These are phyloP conservation scores for Passalora sequoiae DNA, from an alignment of 2,329 filamentous ascomycete genomes.

Conservation along the genomic window DNA sequence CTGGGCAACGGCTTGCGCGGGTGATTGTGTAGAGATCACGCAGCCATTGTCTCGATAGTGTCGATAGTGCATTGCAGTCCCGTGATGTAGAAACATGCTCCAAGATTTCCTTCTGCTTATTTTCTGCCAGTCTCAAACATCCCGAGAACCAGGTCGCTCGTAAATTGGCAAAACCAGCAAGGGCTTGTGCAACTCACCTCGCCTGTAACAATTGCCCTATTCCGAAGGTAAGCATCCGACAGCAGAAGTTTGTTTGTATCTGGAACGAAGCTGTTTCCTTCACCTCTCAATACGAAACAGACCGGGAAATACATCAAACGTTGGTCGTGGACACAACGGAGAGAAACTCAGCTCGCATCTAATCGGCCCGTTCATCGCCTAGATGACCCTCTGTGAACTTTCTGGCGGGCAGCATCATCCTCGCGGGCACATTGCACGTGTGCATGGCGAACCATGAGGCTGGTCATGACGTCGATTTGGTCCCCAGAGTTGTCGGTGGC, in stretches of 20 bases:
- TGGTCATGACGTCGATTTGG: conserved; percentile 2
- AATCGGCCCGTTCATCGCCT: conserved; percentile 3
- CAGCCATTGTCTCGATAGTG: no score
- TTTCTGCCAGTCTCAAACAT: background rate
- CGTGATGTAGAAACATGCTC: background rate
- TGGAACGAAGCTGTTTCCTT: no score
- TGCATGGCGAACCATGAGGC: background rate
- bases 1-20: no score
- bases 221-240: background rate
- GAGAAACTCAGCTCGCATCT: conserved; percentile 2
- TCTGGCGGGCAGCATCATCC: no score
- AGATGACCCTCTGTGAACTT: background rate
- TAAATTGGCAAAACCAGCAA: background rate
- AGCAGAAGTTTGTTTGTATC: no score
- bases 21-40: no score
- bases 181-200: conserved; percentile 2
- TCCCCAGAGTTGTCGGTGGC: no score
- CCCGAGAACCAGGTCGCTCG: background rate
- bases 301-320: no score
- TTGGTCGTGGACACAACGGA: no score
- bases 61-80: background rate
- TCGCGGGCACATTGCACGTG: background rate
- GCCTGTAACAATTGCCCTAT: background rate
- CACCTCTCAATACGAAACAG: no score
- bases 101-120: background rate